Conservation (phyloP, 345 rosid species). For the Salix dunnii region DNA sequence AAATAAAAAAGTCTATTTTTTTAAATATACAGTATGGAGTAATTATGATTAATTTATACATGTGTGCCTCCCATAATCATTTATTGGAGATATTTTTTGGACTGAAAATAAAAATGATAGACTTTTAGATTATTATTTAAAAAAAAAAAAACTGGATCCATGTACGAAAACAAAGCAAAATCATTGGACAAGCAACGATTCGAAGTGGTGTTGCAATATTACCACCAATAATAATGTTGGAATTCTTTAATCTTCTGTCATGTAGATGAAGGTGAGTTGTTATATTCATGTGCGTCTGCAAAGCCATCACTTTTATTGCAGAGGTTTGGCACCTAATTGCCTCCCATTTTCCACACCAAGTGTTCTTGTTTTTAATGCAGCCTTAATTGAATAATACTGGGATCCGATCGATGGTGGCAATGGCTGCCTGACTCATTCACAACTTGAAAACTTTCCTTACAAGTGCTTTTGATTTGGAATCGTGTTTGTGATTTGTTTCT, state of each 20-base stretch:
- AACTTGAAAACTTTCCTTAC: background rate
- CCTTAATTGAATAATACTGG: background rate
- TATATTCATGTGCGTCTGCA: conserved; percentile 11
- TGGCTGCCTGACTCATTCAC: background rate
- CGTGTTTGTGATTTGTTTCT: too few species aligned
- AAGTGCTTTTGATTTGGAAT: background rate
- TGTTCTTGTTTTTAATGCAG: background rate
- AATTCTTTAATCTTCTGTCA: background rate
- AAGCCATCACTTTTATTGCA: background rate
- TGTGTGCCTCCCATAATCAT: too few species aligned
- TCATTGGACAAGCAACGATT: too few species aligned
- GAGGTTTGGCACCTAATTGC: background rate
- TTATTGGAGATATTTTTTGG: too few species aligned
- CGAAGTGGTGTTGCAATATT: too few species aligned
- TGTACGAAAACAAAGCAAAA: too few species aligned
- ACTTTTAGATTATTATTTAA: too few species aligned
- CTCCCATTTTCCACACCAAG: background rate
- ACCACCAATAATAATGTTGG: background rate
- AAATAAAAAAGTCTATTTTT: too few species aligned
- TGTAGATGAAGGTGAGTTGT: conserved; percentile 16
- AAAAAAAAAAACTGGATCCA: too few species aligned
- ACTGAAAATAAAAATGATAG: too few species aligned
- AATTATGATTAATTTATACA: too few species aligned
- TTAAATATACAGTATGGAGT: accelerated
- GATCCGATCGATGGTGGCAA: background rate